Evolutionary conservation across 495 filamentous ascomycete genomes (phyloP), one percentile per base, ranked within the genome.

Genomic region (Penicillium nucicola): DNA sequence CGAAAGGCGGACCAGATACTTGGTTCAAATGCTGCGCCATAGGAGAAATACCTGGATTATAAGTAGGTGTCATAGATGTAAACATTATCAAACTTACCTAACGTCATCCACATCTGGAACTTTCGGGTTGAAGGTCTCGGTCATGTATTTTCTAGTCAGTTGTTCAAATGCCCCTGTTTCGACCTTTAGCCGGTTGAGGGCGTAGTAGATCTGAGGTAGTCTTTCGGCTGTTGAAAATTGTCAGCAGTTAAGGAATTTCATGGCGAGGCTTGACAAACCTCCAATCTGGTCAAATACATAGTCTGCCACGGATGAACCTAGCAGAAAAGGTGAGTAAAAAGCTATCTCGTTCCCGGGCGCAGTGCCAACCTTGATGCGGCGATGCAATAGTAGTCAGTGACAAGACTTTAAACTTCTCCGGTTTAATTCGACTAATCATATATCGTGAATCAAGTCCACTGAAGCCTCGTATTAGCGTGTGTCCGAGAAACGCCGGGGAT

Each of bases 381-480:
- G 87, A 88, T 13, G 89, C 89, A 42, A 97, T 82, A 1, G 93
- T 96, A 5, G 92, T 93, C 39, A 97, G 75, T 4, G 90, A 93
- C 32, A 82, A 67, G 7, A 90, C 84, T 51, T 85, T 81, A 39
- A 93, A 86, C 28, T 84, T 78, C 4, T 77, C 71, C 5, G 88
- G 91, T 43, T 79, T 79, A 12, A 96, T 74, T 36, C 75, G 78
- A 44, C 87, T 91, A 55, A 97, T 88, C 90, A 97, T 95, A 66
- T 95, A 95, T 61, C 92, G 80, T 11, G 90, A 84, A 69, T 96
- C 93, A 36, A 97, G 79, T 4, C 93, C 93, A 25, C 92, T 87
- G 55, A n/a, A 32, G 7, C 25, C 25, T 4, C 17, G 14, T 7
- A 52, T 71, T 46, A 71, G 63, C 25, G 10, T 34, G n/a, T 42